Conservation (phyloP, 805 yeast genomes). For the Kuraishia piskuri region DNA sequence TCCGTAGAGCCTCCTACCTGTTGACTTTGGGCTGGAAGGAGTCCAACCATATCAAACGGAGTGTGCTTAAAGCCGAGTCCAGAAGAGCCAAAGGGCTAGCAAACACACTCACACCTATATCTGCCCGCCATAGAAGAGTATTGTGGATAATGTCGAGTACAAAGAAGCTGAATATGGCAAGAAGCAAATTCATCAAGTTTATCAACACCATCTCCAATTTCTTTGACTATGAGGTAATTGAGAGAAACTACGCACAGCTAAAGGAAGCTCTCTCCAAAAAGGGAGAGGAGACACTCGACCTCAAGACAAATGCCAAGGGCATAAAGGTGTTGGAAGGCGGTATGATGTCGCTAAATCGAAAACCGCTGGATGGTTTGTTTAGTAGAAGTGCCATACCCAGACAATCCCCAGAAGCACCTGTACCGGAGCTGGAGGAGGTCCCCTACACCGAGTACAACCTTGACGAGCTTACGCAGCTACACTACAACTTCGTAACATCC, state of each 20-base stretch:
- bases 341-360: conserved; percentile 3
- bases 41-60: conserved; percentile 22
- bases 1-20: conserved; percentile 52
- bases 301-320: conserved; percentile 8
- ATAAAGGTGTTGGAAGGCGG: conserved; percentile 10
- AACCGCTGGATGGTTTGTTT: conserved; percentile 6
- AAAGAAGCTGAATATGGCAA: conserved; percentile 26
- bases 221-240: conserved; percentile 38
- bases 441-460: conserved; percentile 28
- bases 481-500: conserved; percentile 22
- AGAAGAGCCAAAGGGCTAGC: conserved; percentile 9
- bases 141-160: conserved; percentile 15
- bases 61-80: conserved; percentile 13
- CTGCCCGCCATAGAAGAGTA: conserved; percentile 11
- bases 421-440: not conserved
- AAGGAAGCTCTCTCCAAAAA: conserved; percentile 15
- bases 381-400: not conserved
- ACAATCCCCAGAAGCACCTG: not conserved
- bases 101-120: conserved; percentile 5
- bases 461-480: conserved; percentile 36
- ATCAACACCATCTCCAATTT: conserved; percentile 30
- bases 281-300: conserved; percentile 7
- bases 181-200: conserved; percentile 32
- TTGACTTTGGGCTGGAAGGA: conserved; percentile 41
- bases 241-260: conserved; percentile 22